Conservation (phyloP, 2,329 filamentous ascomycete species). For the Ciborinia camelliae region DNA sequence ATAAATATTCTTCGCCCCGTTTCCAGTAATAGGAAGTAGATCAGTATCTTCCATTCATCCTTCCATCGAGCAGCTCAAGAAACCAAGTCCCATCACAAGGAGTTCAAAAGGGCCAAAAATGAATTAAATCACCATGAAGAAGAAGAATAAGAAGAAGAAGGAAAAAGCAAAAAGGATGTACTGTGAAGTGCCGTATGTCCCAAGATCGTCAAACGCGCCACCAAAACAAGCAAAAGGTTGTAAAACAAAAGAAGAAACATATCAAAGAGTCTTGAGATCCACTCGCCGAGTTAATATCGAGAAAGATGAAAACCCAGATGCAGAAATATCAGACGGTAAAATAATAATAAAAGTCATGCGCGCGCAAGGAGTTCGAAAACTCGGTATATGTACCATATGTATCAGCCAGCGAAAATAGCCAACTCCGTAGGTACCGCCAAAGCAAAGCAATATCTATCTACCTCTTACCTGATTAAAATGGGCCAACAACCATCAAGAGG, state of each 20-base stretch:
- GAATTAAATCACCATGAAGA: background rate
- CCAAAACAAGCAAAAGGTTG: background rate
- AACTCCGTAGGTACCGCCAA: constrained; percentile 7
- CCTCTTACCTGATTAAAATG: constrained; percentile 1
- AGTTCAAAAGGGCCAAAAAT: background rate
- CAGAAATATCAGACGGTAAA: background rate
- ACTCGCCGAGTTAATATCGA: background rate
- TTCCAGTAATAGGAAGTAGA: background rate
- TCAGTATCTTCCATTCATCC: background rate
- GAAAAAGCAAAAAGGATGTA: background rate
- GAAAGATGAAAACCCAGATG: background rate
- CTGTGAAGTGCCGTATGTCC: constrained; percentile 16
- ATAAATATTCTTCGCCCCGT: background rate
- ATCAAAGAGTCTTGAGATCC: background rate
- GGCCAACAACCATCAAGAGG: background rate
- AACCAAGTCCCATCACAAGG: background rate
- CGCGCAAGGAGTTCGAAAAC: background rate
- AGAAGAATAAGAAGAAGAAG: background rate
- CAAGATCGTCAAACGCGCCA: background rate
- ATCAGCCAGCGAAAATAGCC: background rate
- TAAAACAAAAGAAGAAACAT: background rate
- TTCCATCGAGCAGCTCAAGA: background rate
- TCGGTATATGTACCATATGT: background rate
- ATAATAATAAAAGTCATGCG: constrained; percentile 1
- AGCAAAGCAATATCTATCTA: constrained; percentile 12